Conservation (phyloP, 225 moss, liverwort and hornwort species). For the Pleurozium schreberi region DNA sequence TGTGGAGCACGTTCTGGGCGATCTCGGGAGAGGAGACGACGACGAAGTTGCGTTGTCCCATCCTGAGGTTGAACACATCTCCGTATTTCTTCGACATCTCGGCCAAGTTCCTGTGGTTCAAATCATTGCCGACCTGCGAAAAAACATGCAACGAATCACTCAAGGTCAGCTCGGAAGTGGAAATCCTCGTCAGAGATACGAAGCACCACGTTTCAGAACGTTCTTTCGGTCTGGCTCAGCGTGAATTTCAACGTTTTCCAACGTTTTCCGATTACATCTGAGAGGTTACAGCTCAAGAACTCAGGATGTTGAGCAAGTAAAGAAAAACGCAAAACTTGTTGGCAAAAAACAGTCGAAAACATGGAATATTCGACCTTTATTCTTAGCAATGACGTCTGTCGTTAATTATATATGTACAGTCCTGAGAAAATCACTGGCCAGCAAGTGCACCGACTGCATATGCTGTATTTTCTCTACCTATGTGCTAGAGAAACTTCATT, state of each 20-base stretch:
- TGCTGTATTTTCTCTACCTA: not conserved
- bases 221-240: not conserved
- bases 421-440: not conserved
- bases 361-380: too few species aligned
- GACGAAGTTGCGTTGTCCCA: slow-evolving; percentile 32
- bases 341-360: not conserved
- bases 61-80: slow-evolving; percentile 21
- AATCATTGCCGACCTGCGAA: slow-evolving; percentile 19
- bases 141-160: not conserved
- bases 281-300: not conserved
- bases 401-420: not conserved
- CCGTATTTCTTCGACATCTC: slow-evolving; percentile 25
- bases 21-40: slow-evolving; percentile 29
- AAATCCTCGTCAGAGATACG: not conserved
- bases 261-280: too few species aligned
- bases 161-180: not conserved
- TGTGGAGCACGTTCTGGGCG: slow-evolving; percentile 36
- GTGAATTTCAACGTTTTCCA: not conserved
- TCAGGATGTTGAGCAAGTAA: not conserved
- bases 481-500: not conserved
- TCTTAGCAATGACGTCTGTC: not conserved
- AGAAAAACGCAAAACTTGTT: not conserved
- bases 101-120: slow-evolving; percentile 23
- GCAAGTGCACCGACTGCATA: not conserved
- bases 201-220: not conserved